Conservation (phyloP, 139 green algal species). For the Protoeuglena noctilucae region DNA sequence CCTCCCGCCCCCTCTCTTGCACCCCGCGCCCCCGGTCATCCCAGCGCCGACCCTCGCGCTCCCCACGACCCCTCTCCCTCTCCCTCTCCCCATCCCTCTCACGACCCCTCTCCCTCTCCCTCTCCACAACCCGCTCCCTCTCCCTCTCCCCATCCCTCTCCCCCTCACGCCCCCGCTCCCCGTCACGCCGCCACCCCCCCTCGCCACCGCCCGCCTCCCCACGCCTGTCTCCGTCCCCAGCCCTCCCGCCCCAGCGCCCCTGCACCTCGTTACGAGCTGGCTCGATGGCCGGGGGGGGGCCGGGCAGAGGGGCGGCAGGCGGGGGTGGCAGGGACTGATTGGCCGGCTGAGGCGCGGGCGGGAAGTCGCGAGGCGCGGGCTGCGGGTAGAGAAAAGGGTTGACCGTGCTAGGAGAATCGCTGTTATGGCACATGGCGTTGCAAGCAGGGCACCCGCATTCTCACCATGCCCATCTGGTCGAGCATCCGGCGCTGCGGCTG, state of each 20-base stretch:
- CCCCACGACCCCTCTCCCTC: not conserved
- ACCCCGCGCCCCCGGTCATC: too few species aligned
- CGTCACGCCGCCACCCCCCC: too few species aligned
- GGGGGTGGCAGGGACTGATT: not conserved
- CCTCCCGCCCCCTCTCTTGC: too few species aligned
- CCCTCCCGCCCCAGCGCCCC: too few species aligned
- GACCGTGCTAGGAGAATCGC: too few species aligned
- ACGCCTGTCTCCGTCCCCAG: not conserved
- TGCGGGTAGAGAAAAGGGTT: too few species aligned
- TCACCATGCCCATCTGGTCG: not conserved
- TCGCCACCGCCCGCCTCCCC: not conserved
- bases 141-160: not conserved
- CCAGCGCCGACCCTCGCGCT: not conserved
- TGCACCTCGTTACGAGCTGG: not conserved
- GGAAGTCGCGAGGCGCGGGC: too few species aligned
- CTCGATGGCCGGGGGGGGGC: not conserved
- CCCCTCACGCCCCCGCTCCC: not conserved
- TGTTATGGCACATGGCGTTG: too few species aligned
- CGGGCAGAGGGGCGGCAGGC: too few species aligned
- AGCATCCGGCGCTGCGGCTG: not conserved
- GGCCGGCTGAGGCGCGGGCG: too few species aligned
- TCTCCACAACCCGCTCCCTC: not conserved
- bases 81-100: not conserved
- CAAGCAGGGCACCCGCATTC: too few species aligned
- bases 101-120: not conserved